Evolutionary conservation across 2,329 filamentous ascomycete species (phyloP).

Genomic region (Samsoniella hepiali): DNA sequence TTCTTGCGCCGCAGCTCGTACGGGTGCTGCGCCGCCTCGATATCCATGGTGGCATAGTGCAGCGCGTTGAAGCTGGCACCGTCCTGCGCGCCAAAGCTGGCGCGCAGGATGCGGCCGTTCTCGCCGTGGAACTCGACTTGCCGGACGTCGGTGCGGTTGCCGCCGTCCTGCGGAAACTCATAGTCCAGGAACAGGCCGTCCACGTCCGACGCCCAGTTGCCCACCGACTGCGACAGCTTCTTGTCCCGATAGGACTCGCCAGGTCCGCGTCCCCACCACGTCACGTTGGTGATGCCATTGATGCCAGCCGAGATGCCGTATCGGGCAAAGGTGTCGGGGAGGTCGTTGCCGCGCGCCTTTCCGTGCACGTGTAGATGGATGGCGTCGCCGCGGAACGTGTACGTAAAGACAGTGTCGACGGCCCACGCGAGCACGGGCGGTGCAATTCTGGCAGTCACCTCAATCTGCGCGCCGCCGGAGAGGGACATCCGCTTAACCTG

Average conservation of each 20-base stretch:
- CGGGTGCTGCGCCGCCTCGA: conserved; percentile 55
- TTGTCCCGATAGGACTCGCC: conserved; percentile 66
- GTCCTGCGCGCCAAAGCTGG: conserved; percentile 43
- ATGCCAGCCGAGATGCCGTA: conserved; percentile 56
- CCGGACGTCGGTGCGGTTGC: conserved; percentile 61
- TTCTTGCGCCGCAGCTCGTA: conserved; percentile 52
- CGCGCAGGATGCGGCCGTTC: conserved; percentile 38
- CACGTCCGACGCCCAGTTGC: conserved; percentile 45
- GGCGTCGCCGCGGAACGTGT: conserved; percentile 49
- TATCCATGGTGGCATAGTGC: conserved; percentile 52
- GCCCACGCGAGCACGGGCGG: conserved; percentile 64
- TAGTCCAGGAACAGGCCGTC: conserved; percentile 58
- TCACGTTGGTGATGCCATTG: conserved; percentile 36
- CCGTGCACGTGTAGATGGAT: conserved; percentile 50
- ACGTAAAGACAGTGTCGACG: conserved; percentile 48
- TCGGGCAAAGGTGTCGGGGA: conserved; percentile 58
- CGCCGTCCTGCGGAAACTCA: conserved; percentile 66
- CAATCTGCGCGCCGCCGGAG: conserved; percentile 36
- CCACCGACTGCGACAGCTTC: conserved; percentile 58
- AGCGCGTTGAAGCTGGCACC: conserved; percentile 55
- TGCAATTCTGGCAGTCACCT: conserved; percentile 52
- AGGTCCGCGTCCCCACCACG: conserved; percentile 68
- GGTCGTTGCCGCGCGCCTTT: conserved; percentile 44
- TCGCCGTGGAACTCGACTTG: conserved; percentile 51
- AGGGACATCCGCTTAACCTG: conserved; percentile 33